Conservation (phyloP, 192 early-diverging fungal species). For the Coemansia nantahalensis region DNA sequence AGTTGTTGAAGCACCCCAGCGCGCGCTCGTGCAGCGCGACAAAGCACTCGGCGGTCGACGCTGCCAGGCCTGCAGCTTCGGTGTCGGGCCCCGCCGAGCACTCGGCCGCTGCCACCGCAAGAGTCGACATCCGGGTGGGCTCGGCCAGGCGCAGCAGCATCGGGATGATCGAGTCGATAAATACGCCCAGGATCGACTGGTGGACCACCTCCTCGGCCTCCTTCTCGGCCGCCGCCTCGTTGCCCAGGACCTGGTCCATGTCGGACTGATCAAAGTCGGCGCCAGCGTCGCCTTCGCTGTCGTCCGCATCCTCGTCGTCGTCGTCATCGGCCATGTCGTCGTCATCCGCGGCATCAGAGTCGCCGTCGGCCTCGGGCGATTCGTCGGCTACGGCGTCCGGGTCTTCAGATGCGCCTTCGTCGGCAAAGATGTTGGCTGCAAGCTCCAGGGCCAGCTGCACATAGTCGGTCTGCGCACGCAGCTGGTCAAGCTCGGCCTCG, state of each 20-base stretch:
- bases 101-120: conserved; percentile 25
- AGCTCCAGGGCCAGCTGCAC: conserved; percentile 71
- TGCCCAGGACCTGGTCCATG: conserved; percentile 46
- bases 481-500: conserved; percentile 15
- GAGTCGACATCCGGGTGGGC: conserved; percentile 28
- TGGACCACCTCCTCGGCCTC: conserved; percentile 51
- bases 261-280: conserved; percentile 50
- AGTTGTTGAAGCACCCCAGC: conserved; percentile 73
- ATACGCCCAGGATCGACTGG: conserved; percentile 49
- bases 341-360: conserved; percentile 38
- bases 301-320: conserved; percentile 43
- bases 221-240: conserved; percentile 40
- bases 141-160: conserved; percentile 39
- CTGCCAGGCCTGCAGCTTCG: conserved; percentile 38
- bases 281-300: conserved; percentile 51
- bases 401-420: conserved; percentile 50
- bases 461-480: conserved; percentile 28
- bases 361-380: neutral
- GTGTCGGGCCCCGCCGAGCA: conserved; percentile 28
- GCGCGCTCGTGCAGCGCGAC: conserved; percentile 63
- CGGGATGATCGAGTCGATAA: conserved; percentile 35
- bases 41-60: conserved; percentile 54
- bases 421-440: conserved; percentile 77
- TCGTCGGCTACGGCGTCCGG: conserved; percentile 5
- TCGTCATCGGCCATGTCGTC: conserved; percentile 35